Evolutionary conservation across 2,329 filamentous ascomycete species (phyloP).

Genomic region (Neonectria ditissima): DNA sequence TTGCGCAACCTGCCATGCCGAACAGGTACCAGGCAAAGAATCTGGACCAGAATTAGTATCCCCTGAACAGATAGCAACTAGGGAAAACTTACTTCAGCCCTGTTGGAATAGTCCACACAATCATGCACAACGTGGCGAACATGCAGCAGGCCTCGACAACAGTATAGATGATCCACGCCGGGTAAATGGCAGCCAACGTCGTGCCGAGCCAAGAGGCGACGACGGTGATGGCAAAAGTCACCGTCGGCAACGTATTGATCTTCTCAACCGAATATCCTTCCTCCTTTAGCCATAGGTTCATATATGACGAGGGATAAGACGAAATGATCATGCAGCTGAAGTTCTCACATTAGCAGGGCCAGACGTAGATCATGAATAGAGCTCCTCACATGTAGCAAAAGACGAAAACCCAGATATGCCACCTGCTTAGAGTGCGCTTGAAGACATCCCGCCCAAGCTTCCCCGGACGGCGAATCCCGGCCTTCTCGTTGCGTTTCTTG

Average conservation of each 20-base stretch:
- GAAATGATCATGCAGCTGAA: conserved; percentile 37
- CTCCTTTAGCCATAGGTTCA: conserved; percentile 44
- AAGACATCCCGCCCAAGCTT: conserved; percentile 18
- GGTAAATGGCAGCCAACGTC: conserved; percentile 29
- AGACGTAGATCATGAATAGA: conserved; percentile 4
- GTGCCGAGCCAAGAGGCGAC: conserved; percentile 47
- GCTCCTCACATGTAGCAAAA: conserved; percentile 38
- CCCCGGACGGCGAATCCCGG: conserved; percentile 16
- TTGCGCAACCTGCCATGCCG: background rate
- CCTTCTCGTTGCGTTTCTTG: conserved; percentile 18
- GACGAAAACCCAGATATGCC: conserved; percentile 31
- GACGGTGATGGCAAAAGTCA: conserved; percentile 42
- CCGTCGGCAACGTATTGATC: conserved; percentile 47
- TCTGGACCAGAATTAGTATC: background rate
- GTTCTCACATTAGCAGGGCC: conserved; percentile 33
- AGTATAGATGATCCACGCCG: conserved; percentile 18
- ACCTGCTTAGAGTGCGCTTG: background rate
- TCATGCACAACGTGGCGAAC: conserved; percentile 24
- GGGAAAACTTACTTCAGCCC: conserved; percentile 9
- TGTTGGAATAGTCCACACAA: conserved; percentile 25
- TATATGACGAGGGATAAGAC: conserved; percentile 44
- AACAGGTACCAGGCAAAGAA: conserved; percentile 1
- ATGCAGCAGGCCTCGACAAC: conserved; percentile 7
- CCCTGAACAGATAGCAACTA: no score
- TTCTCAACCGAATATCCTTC: conserved; percentile 39